phyloP scores from a whole-genome alignment of 129 eudicot species.

The Pseudognaphalium luteoalbum region DNA sequence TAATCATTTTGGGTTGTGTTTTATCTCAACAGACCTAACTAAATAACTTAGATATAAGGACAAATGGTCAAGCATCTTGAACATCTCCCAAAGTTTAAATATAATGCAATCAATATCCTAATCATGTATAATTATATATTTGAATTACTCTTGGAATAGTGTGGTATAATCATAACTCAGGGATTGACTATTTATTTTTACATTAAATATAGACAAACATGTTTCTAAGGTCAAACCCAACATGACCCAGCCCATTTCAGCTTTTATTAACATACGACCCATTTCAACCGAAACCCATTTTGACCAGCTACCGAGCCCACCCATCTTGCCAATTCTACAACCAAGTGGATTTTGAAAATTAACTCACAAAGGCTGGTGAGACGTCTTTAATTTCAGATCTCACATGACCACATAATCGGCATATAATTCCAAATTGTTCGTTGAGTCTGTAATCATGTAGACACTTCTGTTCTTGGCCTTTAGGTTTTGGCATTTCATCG shows the following conservation, averaged over 20 bases:
- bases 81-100: neutral
- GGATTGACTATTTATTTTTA: neutral
- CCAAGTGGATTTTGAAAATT: neutral
- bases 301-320: constrained; percentile 8
- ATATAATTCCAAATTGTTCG: constrained; percentile 81
- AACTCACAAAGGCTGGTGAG: constrained; percentile 82
- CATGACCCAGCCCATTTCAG: neutral
- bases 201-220: too few species aligned
- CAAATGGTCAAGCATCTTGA: neutral
- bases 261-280: neutral
- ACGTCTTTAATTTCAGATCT: constrained; percentile 86
- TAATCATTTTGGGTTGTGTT: neutral
- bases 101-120: neutral
- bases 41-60: too few species aligned
- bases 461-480: constrained; percentile 46
- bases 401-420: constrained; percentile 76
- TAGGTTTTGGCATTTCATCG: constrained; percentile 35
- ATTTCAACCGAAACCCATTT: neutral
- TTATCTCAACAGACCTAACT: neutral
- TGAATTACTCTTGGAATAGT: neutral
- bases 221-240: too few species aligned
- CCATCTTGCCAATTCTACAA: constrained; percentile 12
- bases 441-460: constrained; percentile 76
- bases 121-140: neutral
- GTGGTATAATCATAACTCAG: neutral